phyloP scores from a whole-genome alignment of 371 early-diverging fungal species.

The Funneliformis caledonium region DNA sequence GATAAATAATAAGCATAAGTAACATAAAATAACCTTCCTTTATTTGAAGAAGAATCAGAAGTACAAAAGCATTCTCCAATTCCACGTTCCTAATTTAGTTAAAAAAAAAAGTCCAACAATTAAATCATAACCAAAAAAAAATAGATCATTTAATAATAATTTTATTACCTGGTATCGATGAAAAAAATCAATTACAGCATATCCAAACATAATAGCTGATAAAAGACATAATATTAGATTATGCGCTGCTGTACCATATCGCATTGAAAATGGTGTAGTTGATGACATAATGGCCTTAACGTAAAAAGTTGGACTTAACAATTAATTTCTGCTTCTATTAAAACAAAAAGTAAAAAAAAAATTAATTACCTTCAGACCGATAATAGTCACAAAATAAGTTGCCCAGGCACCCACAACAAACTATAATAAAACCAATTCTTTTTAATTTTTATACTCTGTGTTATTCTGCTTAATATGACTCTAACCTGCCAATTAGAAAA shows the following conservation, averaged over 20 bases:
- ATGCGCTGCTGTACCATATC: not conserved
- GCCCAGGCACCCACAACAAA: constrained; percentile 23
- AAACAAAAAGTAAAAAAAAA: not conserved
- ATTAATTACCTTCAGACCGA: constrained; percentile 6
- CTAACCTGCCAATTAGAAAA: constrained; percentile 23
- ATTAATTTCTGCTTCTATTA: not conserved
- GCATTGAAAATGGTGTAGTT: not conserved
- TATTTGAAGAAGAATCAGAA: not conserved
- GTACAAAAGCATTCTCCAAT: constrained; percentile 36
- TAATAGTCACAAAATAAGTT: constrained; percentile 9
- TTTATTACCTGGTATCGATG: constrained; percentile 6
- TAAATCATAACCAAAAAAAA: not conserved
- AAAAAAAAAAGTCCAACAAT: not conserved
- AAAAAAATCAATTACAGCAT: constrained; percentile 18
- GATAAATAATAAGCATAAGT: constrained; percentile 72
- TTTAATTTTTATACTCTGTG: too few species aligned
- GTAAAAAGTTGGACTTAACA: not conserved
- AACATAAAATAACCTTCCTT: constrained; percentile 26
- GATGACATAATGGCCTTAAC: constrained; percentile 13
- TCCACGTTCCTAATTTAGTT: constrained; percentile 14
- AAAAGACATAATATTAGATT: constrained; percentile 29
- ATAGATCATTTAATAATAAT: not conserved
- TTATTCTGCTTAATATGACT: not conserved
- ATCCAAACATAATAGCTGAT: constrained; percentile 30
- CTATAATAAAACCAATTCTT: constrained; percentile 10